phyloP scores from a whole-genome alignment of 768 basidiomycete genomes.

The Strobilomyces dryophilus region DNA sequence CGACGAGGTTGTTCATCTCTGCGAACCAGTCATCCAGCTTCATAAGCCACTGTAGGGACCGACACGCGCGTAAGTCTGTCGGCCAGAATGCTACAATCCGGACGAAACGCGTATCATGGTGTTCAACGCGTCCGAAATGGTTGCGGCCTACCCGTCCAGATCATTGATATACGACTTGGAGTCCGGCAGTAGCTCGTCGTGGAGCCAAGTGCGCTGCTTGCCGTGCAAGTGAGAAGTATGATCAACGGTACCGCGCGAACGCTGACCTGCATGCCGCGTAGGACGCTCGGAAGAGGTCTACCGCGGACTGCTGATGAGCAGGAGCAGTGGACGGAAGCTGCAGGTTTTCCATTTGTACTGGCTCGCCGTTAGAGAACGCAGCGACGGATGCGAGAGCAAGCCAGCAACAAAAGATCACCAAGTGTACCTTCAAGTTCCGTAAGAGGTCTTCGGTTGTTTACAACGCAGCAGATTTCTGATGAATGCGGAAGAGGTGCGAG shows the following conservation, averaged over 20 bases:
- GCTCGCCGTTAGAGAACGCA: constrained; percentile 9
- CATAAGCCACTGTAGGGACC: constrained; percentile 47
- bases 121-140: constrained; percentile 56
- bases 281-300: constrained; percentile 46
- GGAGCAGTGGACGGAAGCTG: constrained; percentile 39
- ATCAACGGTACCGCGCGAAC: not conserved
- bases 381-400: constrained; percentile 8
- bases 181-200: constrained; percentile 58
- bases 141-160: constrained; percentile 50
- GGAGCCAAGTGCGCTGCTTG: constrained; percentile 54
- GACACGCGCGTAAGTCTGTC: not conserved
- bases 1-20: constrained; percentile 47
- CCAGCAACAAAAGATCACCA: constrained; percentile 14
- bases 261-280: constrained; percentile 54
- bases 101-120: constrained; percentile 47
- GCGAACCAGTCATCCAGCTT: constrained; percentile 52
- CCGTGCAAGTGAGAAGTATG: constrained; percentile 7
- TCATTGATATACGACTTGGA: constrained; percentile 36
- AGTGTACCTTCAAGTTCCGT: not conserved
- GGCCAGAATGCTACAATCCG: not conserved
- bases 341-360: constrained; percentile 44
- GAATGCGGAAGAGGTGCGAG: too few relatives aligned
- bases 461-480: too few relatives aligned
- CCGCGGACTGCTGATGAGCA: constrained; percentile 38
- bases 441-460: too few relatives aligned